Percentiles rank a stretch among this genome's conserved stretches.
phyloP scores from a whole-genome alignment of 805 yeast species.

The Cyberlindnera nakhonratchasimensis region DNA sequence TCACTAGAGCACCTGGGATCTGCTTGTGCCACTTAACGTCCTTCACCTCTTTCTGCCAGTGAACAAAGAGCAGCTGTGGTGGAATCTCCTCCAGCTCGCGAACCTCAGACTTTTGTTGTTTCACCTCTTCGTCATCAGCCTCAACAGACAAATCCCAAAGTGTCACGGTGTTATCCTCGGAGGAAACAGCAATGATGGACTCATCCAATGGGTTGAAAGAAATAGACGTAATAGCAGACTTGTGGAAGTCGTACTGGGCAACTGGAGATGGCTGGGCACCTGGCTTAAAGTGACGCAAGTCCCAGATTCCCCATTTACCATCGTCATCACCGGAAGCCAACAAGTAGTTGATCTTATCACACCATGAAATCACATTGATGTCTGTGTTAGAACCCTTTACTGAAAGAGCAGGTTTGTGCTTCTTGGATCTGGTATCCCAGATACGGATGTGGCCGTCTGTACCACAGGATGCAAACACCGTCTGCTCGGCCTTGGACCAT shows the following conservation, averaged over 20 bases:
- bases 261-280: constrained; percentile 63
- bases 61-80: constrained; percentile 92
- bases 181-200: constrained; percentile 90
- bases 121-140: constrained; percentile 96
- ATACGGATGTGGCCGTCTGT: constrained; percentile 87
- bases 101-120: constrained; percentile 74
- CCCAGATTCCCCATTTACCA: constrained; percentile 98
- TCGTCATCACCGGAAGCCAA: constrained; percentile 97
- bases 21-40: constrained; percentile 98
- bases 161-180: constrained; percentile 95
- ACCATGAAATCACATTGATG: constrained; percentile 96
- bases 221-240: constrained; percentile 87
- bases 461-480: constrained; percentile 95
- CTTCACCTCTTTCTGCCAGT: constrained; percentile 97
- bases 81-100: constrained; percentile 87
- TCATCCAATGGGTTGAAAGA: constrained; percentile 95
- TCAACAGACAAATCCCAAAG: constrained; percentile 98
- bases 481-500: constrained; percentile 89
- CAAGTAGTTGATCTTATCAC: constrained; percentile 77
- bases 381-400: constrained; percentile 78
- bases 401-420: constrained; percentile 85
- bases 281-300: constrained; percentile 77
- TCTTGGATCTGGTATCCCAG: constrained; percentile 95
- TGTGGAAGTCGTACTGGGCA: constrained; percentile 93
- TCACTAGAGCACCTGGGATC: constrained; percentile 91